Evolutionary conservation across 2,329 filamentous ascomycete genomes (phyloP).

Genomic region (Sporothrix inflata): DNA sequence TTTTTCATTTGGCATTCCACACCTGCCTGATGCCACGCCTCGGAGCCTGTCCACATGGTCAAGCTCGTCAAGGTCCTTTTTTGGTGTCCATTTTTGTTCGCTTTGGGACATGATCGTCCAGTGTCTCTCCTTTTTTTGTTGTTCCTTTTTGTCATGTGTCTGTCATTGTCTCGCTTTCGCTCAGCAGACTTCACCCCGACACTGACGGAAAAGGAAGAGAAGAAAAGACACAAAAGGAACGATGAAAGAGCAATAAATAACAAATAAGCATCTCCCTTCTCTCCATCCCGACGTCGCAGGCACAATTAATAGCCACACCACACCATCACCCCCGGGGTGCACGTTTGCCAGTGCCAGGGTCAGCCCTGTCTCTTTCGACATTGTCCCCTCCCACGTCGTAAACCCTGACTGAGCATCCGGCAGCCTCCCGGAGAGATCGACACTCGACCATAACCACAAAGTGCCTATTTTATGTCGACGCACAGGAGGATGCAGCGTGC

Average conservation of each 20-base stretch:
- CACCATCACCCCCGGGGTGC: not conserved
- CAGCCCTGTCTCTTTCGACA: not conserved
- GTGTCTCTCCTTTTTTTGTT: not conserved
- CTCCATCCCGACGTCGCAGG: not conserved
- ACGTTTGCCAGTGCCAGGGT: slow-evolving; percentile 6
- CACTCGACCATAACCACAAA: not conserved
- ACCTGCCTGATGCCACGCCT: not conserved
- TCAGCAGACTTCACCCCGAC: not conserved
- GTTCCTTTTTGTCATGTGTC: not conserved
- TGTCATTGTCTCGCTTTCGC: slow-evolving; percentile 4
- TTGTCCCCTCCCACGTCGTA: not conserved
- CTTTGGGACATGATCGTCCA: slow-evolving; percentile 1
- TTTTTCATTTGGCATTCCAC: not conserved
- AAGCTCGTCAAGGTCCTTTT: not conserved
- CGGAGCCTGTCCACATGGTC: slow-evolving; percentile 5
- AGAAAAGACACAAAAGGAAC: not conserved
- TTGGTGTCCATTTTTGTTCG: not conserved
- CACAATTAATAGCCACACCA: not conserved
- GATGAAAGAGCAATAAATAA: not conserved
- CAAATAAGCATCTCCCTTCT: too few species aligned
- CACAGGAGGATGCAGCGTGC: not conserved
- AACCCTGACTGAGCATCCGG: slow-evolving; percentile 9
- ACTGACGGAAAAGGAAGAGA: not conserved
- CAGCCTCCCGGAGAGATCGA: slow-evolving; percentile 10
- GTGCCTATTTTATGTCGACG: not conserved